Conservation (phyloP, 306 rosid species). For the Trifolium dubium region DNA sequence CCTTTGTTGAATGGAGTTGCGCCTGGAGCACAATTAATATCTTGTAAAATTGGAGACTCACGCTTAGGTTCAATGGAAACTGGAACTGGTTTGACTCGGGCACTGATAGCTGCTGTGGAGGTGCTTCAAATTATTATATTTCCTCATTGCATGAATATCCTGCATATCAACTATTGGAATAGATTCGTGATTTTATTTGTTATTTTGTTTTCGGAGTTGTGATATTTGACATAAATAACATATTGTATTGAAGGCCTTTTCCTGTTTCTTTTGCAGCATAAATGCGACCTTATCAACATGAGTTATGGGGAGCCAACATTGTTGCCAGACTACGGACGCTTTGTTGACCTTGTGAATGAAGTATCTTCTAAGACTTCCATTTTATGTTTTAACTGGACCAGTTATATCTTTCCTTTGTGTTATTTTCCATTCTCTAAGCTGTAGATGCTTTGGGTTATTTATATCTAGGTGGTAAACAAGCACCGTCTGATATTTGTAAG, state of each 20-base stretch:
- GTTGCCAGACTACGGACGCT: slow-evolving; percentile 96
- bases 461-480: slow-evolving; percentile 78
- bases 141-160: slow-evolving; percentile 22
- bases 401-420: slow-evolving; percentile 32
- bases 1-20: slow-evolving; percentile 97
- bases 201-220: slow-evolving; percentile 35
- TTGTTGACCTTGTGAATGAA: slow-evolving; percentile 94
- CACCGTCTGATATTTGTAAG: slow-evolving; percentile 86
- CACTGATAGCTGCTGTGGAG: slow-evolving; percentile 95
- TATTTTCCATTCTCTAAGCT: slow-evolving; percentile 45
- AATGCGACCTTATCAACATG: slow-evolving; percentile 96
- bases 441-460: slow-evolving; percentile 42
- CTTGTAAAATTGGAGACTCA: slow-evolving; percentile 98
- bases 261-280: slow-evolving; percentile 71
- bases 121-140: slow-evolving; percentile 50
- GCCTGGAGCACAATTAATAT: slow-evolving; percentile 95
- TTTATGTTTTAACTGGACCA: slow-evolving; percentile 38
- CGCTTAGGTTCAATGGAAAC: slow-evolving; percentile 98
- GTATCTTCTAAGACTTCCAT: slow-evolving; percentile 54
- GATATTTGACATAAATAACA: slow-evolving; percentile 35
- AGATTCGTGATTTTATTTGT: slow-evolving; percentile 25
- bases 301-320: slow-evolving; percentile 93
- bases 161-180: slow-evolving; percentile 34
- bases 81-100: slow-evolving; percentile 96
- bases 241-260: slow-evolving; percentile 35